Conservation (phyloP, 345 rosid species). For the Stellera chamaejasme region DNA sequence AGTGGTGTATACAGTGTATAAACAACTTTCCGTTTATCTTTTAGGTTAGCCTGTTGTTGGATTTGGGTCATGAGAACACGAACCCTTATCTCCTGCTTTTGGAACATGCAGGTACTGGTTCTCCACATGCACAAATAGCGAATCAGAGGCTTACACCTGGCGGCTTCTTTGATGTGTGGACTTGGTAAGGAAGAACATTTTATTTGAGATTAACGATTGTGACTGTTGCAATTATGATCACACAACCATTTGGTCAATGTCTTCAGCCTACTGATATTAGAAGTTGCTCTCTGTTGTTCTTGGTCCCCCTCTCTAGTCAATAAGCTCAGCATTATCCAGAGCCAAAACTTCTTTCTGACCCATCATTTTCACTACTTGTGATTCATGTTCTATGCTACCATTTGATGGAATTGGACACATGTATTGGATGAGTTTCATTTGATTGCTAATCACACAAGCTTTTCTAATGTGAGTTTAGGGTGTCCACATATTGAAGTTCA, state of each 20-base stretch:
- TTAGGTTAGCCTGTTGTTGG: no score
- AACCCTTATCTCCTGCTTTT: slow-evolving; percentile 15
- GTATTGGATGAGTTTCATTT: neutral
- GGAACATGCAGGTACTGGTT: slow-evolving; percentile 10
- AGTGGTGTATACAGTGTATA: no score
- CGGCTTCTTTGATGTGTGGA: neutral
- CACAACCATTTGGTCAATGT: slow-evolving; percentile 1
- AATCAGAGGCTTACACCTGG: neutral
- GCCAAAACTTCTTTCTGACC: neutral
- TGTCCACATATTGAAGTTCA: no score
- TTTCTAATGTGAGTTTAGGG: neutral
- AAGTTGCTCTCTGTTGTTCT: neutral
- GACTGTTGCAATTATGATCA: slow-evolving; percentile 15
- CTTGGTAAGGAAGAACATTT: neutral
- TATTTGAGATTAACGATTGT: slow-evolving; percentile 9
- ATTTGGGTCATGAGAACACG: slow-evolving; percentile 8
- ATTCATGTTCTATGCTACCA: neutral
- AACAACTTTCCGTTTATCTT: no score
- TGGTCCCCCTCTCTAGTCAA: neutral
- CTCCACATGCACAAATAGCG: slow-evolving; percentile 7
- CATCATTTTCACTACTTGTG: neutral
- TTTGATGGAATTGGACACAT: neutral
- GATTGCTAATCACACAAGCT: neutral
- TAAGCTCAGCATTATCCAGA: slow-evolving; percentile 5
- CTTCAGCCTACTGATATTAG: neutral